phyloP scores from a whole-genome alignment of 164 flowering plant species.

The Kingdonia uniflora region DNA sequence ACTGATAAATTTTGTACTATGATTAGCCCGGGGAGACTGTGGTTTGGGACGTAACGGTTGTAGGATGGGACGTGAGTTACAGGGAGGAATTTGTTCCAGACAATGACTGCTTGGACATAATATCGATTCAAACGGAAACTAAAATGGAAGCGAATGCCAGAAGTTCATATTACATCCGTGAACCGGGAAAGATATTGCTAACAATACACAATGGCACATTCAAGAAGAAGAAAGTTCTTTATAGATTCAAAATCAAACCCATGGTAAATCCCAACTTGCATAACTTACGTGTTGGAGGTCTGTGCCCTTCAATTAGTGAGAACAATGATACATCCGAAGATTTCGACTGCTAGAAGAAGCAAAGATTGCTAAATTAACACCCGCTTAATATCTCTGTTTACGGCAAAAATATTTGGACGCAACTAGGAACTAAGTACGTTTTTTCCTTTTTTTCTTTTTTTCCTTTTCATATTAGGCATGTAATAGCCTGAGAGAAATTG shows the following conservation, averaged over 20 bases:
- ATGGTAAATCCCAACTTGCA: constrained; percentile 20
- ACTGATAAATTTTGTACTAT: no score
- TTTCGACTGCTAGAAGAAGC: no score
- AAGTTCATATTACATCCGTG: constrained; percentile 58
- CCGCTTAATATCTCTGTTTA: no score
- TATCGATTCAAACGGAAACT: constrained; percentile 36
- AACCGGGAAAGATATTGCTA: constrained; percentile 62
- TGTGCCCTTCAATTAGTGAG: neutral
- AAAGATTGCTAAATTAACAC: no score
- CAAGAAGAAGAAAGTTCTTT: constrained; percentile 49
- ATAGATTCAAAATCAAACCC: constrained; percentile 47
- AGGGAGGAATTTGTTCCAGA: constrained; percentile 79
- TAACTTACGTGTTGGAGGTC: constrained; percentile 11
- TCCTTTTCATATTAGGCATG: no score
- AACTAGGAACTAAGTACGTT: no score
- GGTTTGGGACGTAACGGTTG: constrained; percentile 60
- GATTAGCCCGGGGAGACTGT: constrained; percentile 45
- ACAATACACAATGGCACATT: constrained; percentile 35
- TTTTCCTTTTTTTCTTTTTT: no score
- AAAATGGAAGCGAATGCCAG: constrained; percentile 29
- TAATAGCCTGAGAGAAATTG: no score
- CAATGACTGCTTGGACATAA: constrained; percentile 61
- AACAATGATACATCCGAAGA: no score
- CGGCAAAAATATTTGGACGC: no score
- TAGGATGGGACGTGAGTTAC: constrained; percentile 66